These are phyloP conservation scores for Mycena alexandri DNA, from an alignment of 768 basidiomycete species.

Conservation along the genomic window DNA sequence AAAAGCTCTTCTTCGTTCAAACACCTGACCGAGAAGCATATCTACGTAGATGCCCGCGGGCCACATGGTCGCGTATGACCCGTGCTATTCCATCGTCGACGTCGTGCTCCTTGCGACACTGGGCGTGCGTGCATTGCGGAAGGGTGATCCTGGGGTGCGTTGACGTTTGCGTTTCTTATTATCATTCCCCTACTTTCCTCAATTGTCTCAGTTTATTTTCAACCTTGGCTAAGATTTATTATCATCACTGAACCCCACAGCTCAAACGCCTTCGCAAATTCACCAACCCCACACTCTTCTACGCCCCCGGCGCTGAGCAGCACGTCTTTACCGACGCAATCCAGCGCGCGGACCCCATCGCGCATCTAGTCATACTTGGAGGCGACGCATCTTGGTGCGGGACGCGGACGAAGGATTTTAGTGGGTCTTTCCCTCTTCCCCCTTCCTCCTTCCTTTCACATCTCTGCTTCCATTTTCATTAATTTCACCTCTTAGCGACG, in stretches of 20 bases:
- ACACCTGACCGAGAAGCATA: too few species aligned
- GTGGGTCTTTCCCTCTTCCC: neutral
- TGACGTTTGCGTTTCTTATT: too few species aligned
- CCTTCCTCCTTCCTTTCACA: neutral
- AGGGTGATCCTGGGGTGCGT: conserved; percentile 29
- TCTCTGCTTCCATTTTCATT: neutral
- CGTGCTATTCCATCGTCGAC: conserved; percentile 36
- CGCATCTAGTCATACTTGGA: conserved; percentile 29
- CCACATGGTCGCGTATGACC: conserved; percentile 32
- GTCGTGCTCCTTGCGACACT: conserved; percentile 30
- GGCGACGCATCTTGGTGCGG: conserved; percentile 33
- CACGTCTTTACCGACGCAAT: conserved; percentile 26
- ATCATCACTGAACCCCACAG: neutral
- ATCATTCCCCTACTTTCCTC: too few species aligned
- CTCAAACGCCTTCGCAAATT: conserved; percentile 26
- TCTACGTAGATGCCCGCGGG: conserved; percentile 31
- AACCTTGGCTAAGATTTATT: too few species aligned
- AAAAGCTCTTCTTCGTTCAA: too few species aligned
- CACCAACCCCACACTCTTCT: conserved; percentile 34
- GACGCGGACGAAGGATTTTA: neutral
- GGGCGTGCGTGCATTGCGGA: conserved; percentile 27
- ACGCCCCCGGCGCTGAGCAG: conserved; percentile 36
- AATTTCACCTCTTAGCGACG: neutral
- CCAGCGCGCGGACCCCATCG: conserved; percentile 22
- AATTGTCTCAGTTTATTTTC: too few species aligned